A percentile compares a stretch with the other conserved stretches of the same genome.
Conservation (phyloP, 1,284 basidiomycete species). For the Thelephora terrestris region DNA sequence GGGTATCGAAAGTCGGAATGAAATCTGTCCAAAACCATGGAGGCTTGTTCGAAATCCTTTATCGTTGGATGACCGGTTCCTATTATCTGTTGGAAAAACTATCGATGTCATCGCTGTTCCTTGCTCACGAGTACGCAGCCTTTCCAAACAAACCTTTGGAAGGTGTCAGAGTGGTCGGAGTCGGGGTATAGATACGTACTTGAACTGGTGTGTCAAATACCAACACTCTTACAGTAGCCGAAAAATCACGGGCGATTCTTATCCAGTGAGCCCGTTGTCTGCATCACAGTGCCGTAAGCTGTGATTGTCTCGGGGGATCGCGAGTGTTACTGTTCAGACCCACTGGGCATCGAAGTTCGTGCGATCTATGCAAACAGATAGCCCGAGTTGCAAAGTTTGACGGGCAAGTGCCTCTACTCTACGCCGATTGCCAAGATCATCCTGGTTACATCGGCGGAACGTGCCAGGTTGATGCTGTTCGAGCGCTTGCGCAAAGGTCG, state of each 20-base stretch:
- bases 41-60: constrained; percentile 40
- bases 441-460: constrained; percentile 62
- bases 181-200: constrained; percentile 30
- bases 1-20: constrained; percentile 47
- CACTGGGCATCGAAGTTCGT: constrained; percentile 60
- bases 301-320: not conserved
- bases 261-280: constrained; percentile 68
- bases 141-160: constrained; percentile 39
- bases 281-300: not conserved
- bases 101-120: constrained; percentile 5
- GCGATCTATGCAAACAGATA: constrained; percentile 63
- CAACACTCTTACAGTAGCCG: constrained; percentile 53
- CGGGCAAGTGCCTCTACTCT: constrained; percentile 48
- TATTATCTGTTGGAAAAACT: constrained; percentile 20
- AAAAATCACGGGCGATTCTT: constrained; percentile 52
- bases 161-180: not conserved
- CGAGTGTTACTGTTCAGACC: constrained; percentile 18
- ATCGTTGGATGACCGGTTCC: constrained; percentile 66
- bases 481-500: constrained; percentile 60
- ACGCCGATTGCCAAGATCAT: constrained; percentile 47
- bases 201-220: constrained; percentile 64
- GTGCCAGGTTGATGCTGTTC: constrained; percentile 39
- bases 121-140: constrained; percentile 38
- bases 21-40: constrained; percentile 50
- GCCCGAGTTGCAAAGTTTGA: constrained; percentile 36